Evolutionary conservation across 345 rosid genomes (phyloP).

Genomic region (Microcos paniculata): DNA sequence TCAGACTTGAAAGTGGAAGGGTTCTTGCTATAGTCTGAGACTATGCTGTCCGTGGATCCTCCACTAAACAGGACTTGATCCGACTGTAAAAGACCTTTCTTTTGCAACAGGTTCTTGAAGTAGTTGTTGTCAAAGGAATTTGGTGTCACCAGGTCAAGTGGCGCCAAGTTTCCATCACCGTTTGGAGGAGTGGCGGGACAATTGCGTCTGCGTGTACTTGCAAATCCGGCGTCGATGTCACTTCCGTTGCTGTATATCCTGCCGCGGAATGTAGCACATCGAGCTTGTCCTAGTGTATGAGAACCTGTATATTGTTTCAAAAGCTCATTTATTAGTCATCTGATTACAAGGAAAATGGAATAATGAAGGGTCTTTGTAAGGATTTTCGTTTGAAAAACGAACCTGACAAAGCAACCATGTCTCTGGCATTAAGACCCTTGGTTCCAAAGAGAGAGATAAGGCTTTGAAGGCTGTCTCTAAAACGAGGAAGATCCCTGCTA

Average conservation of each 20-base stretch:
- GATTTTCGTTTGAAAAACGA: neutral
- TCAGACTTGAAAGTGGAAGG: constrained; percentile 29
- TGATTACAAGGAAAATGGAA: neutral
- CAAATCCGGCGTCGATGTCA: constrained; percentile 43
- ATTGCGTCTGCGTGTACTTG: constrained; percentile 35
- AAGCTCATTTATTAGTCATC: neutral
- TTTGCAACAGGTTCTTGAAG: constrained; percentile 47
- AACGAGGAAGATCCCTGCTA: constrained; percentile 43
- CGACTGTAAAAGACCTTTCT: constrained; percentile 46
- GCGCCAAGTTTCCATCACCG: constrained; percentile 29
- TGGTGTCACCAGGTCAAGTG: constrained; percentile 52
- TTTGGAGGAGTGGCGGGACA: constrained; percentile 27
- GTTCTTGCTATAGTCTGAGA: constrained; percentile 34
- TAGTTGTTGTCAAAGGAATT: constrained; percentile 51
- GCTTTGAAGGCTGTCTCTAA: constrained; percentile 31
- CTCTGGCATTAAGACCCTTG: constrained; percentile 50
- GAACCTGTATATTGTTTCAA: constrained; percentile 9
- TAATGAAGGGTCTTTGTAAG: neutral
- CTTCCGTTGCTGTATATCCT: constrained; percentile 45
- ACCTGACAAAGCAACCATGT: constrained; percentile 64
- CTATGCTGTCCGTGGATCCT: constrained; percentile 43
- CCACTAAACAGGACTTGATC: constrained; percentile 33
- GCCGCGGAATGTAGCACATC: constrained; percentile 37
- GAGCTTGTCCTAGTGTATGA: constrained; percentile 60
- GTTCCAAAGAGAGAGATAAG: constrained; percentile 36